Conservation (phyloP, 1,284 basidiomycete genomes). For the Malassezia equina region DNA sequence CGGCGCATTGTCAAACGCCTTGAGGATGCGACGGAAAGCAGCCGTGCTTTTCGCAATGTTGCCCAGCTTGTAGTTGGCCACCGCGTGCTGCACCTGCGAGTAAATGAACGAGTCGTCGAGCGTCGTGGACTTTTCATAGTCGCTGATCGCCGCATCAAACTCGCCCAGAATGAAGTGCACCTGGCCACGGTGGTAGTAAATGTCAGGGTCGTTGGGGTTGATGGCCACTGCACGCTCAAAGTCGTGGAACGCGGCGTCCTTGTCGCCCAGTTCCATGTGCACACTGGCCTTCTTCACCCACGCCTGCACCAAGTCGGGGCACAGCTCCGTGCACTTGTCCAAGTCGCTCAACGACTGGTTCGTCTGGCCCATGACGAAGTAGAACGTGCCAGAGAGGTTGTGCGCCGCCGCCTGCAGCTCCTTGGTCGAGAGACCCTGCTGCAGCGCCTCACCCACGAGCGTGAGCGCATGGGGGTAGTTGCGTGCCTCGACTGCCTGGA, state of each 20-base stretch:
- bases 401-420: constrained; percentile 72
- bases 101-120: constrained; percentile 80
- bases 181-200: constrained; percentile 98
- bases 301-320: constrained; percentile 71
- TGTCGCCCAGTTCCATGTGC: constrained; percentile 72
- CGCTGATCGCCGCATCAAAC: constrained; percentile 70
- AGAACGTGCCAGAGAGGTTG: constrained; percentile 75
- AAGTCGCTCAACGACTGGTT: constrained; percentile 76
- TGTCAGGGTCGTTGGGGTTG: constrained; percentile 79
- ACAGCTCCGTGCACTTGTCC: constrained; percentile 63
- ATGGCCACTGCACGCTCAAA: constrained; percentile 81
- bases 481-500: constrained; percentile 73
- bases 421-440: constrained; percentile 68
- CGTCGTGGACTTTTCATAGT: constrained; percentile 78
- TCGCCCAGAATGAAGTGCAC: constrained; percentile 94
- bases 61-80: constrained; percentile 87
- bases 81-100: constrained; percentile 90
- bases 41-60: constrained; percentile 72
- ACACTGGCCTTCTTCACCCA: constrained; percentile 96
- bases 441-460: constrained; percentile 73
- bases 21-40: constrained; percentile 60
- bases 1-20: constrained; percentile 29
- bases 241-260: constrained; percentile 68
- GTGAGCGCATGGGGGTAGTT: constrained; percentile 75
- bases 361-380: constrained; percentile 79